Percentiles rank a stretch among this genome's conserved stretches.
These are phyloP conservation scores for Carallia pectinifolia DNA, from an alignment of 345 rosid species.

Conservation along the genomic window DNA sequence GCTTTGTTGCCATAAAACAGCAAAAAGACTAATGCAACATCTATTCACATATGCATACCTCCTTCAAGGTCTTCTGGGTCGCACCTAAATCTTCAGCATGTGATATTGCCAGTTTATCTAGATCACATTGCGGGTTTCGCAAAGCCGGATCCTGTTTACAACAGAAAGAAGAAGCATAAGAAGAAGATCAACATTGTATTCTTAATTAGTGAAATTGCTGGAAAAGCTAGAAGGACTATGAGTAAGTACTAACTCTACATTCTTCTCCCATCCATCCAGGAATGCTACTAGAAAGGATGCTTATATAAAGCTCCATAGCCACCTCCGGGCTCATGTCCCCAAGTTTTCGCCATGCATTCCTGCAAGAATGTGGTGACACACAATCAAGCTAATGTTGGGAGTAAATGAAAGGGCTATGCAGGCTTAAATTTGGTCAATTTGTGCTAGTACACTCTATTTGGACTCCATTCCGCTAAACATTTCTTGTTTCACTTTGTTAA, in stretches of 20 bases:
- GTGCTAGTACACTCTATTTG: too few relatives aligned
- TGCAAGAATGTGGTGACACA: constrained; percentile 4
- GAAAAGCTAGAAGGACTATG: constrained; percentile 3
- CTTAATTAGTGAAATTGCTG: constrained; percentile 16
- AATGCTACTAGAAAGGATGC: constrained; percentile 34
- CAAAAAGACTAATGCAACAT: too few relatives aligned
- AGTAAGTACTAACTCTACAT: constrained; percentile 23
- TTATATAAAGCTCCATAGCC: constrained; percentile 54
- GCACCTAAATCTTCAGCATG: background rate
- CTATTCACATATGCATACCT: background rate
- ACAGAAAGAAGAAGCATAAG: constrained; percentile 19
- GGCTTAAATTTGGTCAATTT: too few relatives aligned
- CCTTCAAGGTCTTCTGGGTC: background rate
- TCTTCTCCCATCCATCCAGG: constrained; percentile 32
- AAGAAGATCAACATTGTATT: constrained; percentile 13
- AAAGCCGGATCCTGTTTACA: background rate
- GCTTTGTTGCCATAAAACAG: too few relatives aligned
- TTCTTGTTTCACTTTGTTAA: too few relatives aligned
- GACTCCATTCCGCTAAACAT: too few relatives aligned
- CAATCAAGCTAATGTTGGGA: constrained; percentile 1
- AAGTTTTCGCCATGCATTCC: constrained; percentile 53
- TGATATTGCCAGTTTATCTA: constrained; percentile 25
- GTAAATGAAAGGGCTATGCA: too few relatives aligned
- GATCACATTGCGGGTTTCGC: constrained; percentile 2
- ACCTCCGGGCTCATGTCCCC: constrained; percentile 46